Evolutionary conservation across 192 early-diverging fungal genomes (phyloP), one percentile per base, ranked within the genome.

Genomic region (Coemansia sp.): DNA sequence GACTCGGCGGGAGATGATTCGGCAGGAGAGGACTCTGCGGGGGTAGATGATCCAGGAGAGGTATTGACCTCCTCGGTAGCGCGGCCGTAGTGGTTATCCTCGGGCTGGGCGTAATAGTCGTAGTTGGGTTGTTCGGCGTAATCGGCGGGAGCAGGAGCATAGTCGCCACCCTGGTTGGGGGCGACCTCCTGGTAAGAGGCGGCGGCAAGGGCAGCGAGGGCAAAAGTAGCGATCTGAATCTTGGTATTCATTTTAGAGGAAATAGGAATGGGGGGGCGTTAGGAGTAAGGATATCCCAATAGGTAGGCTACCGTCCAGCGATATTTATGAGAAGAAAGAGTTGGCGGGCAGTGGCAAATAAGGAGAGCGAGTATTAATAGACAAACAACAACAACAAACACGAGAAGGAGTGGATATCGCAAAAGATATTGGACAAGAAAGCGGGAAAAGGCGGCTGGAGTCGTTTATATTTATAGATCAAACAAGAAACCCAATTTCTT

Each of bases 211-310:
- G 72, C 64, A 16, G 77, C 77, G 7, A 80, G 58, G 13, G 77
- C 71, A 65, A 80, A 59, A 23, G 77, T 80, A 33, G 77, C 69
- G 59, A 80, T 74, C 69, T 74, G 71, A 33, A 80, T 74, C 72
- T 80, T 80, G 77, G 69, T 68, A 35, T 71, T 71, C 77, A 80
- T 80, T 34, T 45, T 53, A 60, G 34, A 38, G 13, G 34, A 5
- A 31, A 28, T 9, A 45, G 21, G 9, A 31, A 23, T 21, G 7
- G 50, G n/a, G 35, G 23, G 56, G 59, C 35, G 28, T 5, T 14
- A 11, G 28, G 40, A 43, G 51, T 53, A 35, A 35, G 45, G 40
- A 63, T 61, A 61, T 63, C 20, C 43, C 3, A 5, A 20, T 9
- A 20, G 16, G 8, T 8, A 45, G 39, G 34, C n/a, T 53, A 55